phyloP scores from a whole-genome alignment of 345 rosid species.

The Sonneratia alba region DNA sequence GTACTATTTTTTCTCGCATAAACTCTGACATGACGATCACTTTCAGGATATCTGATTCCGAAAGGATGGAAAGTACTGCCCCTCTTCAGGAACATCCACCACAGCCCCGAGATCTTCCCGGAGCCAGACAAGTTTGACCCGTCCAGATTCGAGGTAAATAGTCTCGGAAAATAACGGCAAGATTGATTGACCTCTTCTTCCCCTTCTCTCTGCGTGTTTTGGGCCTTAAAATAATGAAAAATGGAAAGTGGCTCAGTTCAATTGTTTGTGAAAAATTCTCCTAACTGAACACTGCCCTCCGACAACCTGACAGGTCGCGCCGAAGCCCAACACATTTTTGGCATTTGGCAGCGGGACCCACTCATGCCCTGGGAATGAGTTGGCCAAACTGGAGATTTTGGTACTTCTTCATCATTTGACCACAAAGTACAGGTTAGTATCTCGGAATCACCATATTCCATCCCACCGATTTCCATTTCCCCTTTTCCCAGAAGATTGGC shows the following conservation, averaged over 20 bases:
- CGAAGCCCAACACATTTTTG: constrained; percentile 36
- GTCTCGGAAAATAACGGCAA: not conserved
- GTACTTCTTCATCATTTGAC: constrained; percentile 35
- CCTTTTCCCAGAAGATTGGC: not conserved
- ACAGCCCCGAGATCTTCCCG: constrained; percentile 53
- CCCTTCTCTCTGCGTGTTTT: not conserved
- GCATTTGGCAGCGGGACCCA: constrained; percentile 49
- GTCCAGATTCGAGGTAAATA: constrained; percentile 69
- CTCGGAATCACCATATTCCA: not conserved
- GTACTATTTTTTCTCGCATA: too few relatives aligned
- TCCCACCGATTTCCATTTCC: not conserved
- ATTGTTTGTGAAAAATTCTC: not conserved
- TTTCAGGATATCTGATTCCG: constrained; percentile 70
- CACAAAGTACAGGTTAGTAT: constrained; percentile 36
- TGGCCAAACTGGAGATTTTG: constrained; percentile 45
- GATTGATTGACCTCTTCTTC: too few relatives aligned
- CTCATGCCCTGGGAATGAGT: constrained; percentile 47
- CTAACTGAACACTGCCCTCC: too few relatives aligned
- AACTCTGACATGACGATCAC: too few relatives aligned
- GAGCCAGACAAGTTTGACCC: constrained; percentile 77
- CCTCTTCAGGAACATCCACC: constrained; percentile 82
- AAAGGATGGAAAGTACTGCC: constrained; percentile 97
- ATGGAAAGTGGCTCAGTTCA: too few relatives aligned
- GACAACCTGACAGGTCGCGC: constrained; percentile 17
- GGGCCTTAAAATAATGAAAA: too few relatives aligned